phyloP scores from a whole-genome alignment of 306 rosid species.

The Ziziphus jujuba region DNA sequence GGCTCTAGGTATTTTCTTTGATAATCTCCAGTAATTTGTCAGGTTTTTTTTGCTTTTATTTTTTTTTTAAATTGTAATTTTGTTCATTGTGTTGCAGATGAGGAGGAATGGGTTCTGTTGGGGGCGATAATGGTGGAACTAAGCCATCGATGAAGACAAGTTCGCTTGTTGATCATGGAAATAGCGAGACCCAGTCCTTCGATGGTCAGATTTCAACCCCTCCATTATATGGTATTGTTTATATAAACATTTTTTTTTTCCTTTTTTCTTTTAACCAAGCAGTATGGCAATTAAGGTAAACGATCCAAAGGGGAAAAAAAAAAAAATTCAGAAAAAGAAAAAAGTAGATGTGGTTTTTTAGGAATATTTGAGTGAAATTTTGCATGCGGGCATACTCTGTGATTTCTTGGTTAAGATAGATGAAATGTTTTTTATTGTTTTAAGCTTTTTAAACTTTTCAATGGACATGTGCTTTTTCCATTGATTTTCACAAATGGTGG shows the following conservation, averaged over 20 bases:
- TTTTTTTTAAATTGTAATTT: not conserved
- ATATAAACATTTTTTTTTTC: not conserved
- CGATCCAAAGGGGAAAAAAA: too few relatives aligned
- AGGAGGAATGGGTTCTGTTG: slow-evolving; percentile 34
- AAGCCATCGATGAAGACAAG: slow-evolving; percentile 8
- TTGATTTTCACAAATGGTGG: not conserved
- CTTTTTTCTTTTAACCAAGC: not conserved
- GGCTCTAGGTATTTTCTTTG: not conserved
- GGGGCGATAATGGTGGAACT: slow-evolving; percentile 23
- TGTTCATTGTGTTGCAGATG: slow-evolving; percentile 6
- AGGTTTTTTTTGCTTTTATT: not conserved
- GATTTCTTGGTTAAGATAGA: too few relatives aligned
- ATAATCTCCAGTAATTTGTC: not conserved
- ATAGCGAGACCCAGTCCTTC: slow-evolving; percentile 41
- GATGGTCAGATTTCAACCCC: slow-evolving; percentile 34
- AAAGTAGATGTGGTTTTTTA: too few relatives aligned
- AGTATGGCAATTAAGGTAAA: too few relatives aligned
- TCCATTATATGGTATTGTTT: slow-evolving; percentile 31
- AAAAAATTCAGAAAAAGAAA: too few relatives aligned
- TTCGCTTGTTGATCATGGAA: slow-evolving; percentile 16
- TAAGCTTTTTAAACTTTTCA: too few relatives aligned
- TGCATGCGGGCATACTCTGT: too few relatives aligned
- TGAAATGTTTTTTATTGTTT: too few relatives aligned
- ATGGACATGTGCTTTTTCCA: too few relatives aligned
- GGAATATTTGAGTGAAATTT: too few relatives aligned